Base-by-base conservation (phyloP, 1,284 basidiomycete species). In the Melampsora americana region DNA sequence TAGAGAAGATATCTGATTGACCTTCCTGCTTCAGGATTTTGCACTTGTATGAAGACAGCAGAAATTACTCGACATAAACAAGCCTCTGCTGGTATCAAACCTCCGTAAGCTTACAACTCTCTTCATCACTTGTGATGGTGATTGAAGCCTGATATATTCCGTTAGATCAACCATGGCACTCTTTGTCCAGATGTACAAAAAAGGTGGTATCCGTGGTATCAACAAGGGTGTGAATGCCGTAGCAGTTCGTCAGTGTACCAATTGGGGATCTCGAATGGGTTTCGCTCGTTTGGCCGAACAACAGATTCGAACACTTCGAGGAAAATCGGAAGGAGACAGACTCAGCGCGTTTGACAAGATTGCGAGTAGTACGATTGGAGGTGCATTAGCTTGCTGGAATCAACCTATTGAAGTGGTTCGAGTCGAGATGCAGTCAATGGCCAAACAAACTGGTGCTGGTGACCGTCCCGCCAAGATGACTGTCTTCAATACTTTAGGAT, bases 161-260 rank as follows among this genome's bases (percentile, higher is more conserved):
- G 23, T 20, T 28, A 74, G 71, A n/a, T 74, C 71, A 12, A 74
- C 71, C 12, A 66, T 74, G 71, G 53, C 90, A 71, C 90, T 98
- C 60, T 98, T 99, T 82, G 89, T 86, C 79, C 94, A 98, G 82
- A 99, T 99, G 80, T 97, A 94, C 85, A 88, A 90, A 71, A 87
- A 90, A 71, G 96, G 97, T 81, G 96, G 96, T 82, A 87, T 99
- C 83, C 88, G 89, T 70, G 96, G 96, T 77, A 95, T 99, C 82
- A 99, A 99, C 88, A 99, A 98, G 86, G 96, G 96, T 84, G 96
- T 99, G 78, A 98, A 99, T 81, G 96, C 96, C 30, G 96, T 99
- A 66, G 96, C 95, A 68, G 87, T 98, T 66, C 89, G 95, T 69
- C 95, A 98, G 84, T 95, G 93, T 83, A 99, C 96, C 68, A 99